These are phyloP conservation scores for Herpetomonas tarakana DNA, from an alignment of 208 protist genomes.

Conservation along the genomic window DNA sequence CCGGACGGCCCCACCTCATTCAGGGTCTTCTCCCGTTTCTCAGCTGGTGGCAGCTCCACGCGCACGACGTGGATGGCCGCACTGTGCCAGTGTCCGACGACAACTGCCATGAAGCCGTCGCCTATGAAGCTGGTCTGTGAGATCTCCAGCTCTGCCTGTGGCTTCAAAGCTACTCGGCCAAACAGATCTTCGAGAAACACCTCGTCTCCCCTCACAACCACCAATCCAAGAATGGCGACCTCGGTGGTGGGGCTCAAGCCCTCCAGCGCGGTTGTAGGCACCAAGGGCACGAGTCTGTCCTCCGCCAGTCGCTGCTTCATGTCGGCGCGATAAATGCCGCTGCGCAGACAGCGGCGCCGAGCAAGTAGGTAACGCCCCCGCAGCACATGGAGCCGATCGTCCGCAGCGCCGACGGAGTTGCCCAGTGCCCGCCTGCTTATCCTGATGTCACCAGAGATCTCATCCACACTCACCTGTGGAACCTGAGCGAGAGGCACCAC, in stretches of 20 bases:
- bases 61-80: slow-evolving; percentile 34
- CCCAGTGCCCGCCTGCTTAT: neutral
- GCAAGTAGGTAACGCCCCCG: slow-evolving; percentile 79
- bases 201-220: slow-evolving; percentile 37
- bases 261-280: slow-evolving; percentile 76
- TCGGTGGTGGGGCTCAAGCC: slow-evolving; percentile 47
- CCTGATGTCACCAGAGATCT: neutral
- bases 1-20: slow-evolving; percentile 37
- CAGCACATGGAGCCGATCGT: slow-evolving; percentile 51
- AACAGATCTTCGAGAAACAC: slow-evolving; percentile 74
- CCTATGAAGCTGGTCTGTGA: slow-evolving; percentile 45
- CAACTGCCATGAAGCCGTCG: slow-evolving; percentile 68
- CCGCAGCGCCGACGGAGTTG: neutral
- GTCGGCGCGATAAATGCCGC: slow-evolving; percentile 71
- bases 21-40: slow-evolving; percentile 63
- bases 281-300: slow-evolving; percentile 45
- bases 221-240: slow-evolving; percentile 78
- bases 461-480: neutral
- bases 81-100: slow-evolving; percentile 52
- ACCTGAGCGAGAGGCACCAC: neutral
- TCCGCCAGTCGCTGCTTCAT: slow-evolving; percentile 36
- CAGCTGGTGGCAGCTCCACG: slow-evolving; percentile 72
- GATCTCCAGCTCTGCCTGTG: slow-evolving; percentile 19
- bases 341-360: slow-evolving; percentile 70
- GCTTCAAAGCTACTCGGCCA: slow-evolving; percentile 40